phyloP scores from a whole-genome alignment of 805 yeast species.

The Wickerhamomyces chaumierensis region DNA sequence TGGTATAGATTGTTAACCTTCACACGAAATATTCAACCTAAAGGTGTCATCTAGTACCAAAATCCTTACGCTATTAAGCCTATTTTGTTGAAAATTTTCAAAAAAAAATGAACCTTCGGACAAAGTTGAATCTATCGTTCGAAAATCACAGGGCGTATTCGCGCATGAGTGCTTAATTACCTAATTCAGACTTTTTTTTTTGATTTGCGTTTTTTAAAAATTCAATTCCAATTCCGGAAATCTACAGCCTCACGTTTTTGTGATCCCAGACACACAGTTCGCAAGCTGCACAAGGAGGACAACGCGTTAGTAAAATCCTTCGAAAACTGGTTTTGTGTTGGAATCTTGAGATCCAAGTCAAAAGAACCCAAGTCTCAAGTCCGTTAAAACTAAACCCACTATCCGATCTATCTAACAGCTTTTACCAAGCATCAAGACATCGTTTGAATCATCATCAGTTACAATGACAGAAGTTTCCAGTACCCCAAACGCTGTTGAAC shows the following conservation, averaged over 20 bases:
- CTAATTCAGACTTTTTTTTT: too few relatives aligned
- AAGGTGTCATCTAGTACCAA: too few relatives aligned
- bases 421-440: neutral
- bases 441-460: neutral
- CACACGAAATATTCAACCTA: too few relatives aligned
- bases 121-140: too few relatives aligned
- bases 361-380: too few relatives aligned
- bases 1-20: neutral
- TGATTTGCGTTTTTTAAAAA: too few relatives aligned
- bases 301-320: too few relatives aligned
- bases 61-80: neutral
- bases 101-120: too few relatives aligned
- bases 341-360: neutral
- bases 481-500: neutral
- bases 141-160: neutral
- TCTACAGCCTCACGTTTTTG: neutral
- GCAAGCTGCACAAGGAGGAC: too few relatives aligned
- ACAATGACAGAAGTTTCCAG: neutral
- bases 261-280: neutral
- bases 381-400: neutral
- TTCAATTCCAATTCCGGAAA: too few relatives aligned
- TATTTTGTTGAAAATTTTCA: neutral
- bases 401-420: too few relatives aligned
- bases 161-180: too few relatives aligned
- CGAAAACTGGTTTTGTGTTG: constrained; percentile 1